These are phyloP conservation scores for Albifimbria verrucaria DNA, from an alignment of 2,329 filamentous ascomycete species.

Conservation along the genomic window DNA sequence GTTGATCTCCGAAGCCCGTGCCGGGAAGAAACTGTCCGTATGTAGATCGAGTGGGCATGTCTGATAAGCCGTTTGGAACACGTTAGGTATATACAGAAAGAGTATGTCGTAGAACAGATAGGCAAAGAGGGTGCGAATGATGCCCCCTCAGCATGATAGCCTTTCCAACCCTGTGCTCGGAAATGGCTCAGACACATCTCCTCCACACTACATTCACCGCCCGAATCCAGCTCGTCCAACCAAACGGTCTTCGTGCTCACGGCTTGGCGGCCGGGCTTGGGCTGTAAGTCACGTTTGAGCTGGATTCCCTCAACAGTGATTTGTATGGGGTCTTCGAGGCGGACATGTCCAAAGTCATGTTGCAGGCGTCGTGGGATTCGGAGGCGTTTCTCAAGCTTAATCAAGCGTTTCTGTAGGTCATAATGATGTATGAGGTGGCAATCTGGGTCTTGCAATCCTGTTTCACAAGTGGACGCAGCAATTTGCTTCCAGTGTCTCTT, in stretches of 20 bases:
- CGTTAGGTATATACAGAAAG: slow-evolving; percentile 90
- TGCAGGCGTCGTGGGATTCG: slow-evolving; percentile 81
- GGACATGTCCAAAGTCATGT: slow-evolving; percentile 88
- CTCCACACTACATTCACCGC: slow-evolving; percentile 81
- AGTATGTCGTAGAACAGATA: slow-evolving; percentile 92
- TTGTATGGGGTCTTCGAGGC: slow-evolving; percentile 71
- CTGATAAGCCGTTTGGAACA: slow-evolving; percentile 95
- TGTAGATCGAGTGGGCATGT: slow-evolving; percentile 90
- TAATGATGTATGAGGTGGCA: slow-evolving; percentile 94
- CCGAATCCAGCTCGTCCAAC: slow-evolving; percentile 71
- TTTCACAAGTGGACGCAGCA: slow-evolving; percentile 78
- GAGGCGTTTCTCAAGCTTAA: slow-evolving; percentile 81
- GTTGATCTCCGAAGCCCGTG: slow-evolving; percentile 86
- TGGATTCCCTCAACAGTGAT: slow-evolving; percentile 75
- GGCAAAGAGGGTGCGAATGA: slow-evolving; percentile 84
- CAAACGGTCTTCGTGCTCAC: slow-evolving; percentile 74
- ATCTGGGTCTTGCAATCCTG: slow-evolving; percentile 79
- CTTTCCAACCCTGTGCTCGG: slow-evolving; percentile 81
- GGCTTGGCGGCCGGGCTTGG: slow-evolving; percentile 35
- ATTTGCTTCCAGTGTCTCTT: slow-evolving; percentile 81
- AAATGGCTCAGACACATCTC: slow-evolving; percentile 91
- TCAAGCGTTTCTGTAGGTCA: slow-evolving; percentile 89
- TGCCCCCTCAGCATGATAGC: slow-evolving; percentile 91
- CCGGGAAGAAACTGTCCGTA: slow-evolving; percentile 87
- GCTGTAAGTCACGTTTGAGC: slow-evolving; percentile 58